Evolutionary conservation across 1,139 yeast species (phyloP), one percentile per base, ranked within the genome.

Genomic region (Nadsonia starkeyi-henricii): DNA sequence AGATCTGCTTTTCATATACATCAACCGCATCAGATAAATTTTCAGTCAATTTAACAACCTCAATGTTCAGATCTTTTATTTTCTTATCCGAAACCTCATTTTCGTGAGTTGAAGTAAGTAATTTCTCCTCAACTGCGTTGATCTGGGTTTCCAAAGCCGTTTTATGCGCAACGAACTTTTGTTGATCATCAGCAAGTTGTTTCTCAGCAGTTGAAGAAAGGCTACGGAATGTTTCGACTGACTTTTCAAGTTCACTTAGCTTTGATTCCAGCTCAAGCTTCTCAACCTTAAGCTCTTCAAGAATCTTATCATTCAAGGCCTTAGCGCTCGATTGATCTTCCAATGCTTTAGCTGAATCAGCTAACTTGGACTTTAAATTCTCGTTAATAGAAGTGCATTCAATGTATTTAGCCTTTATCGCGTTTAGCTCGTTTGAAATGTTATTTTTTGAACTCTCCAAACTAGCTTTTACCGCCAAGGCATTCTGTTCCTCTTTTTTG

Each of bases 311-410:
- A 26, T 54, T 48, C 20, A 47, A 39, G 18, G 51, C 55, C 18
- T 56, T 54, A 4, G 52, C 52, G 2, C 42, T 37, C 51, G 55
- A 57, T 18, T 57, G 49, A 36, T 55, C 58, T 20, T 58, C 59
- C 41, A 60, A 58, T 45, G 58, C 62, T 17, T 50, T 51, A 4
- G 63, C 65, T 20, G 65, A 61, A n/a, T 54, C 51, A 20, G 58
- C 61, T 13, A 60, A 57, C 51, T 64, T 63, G 18, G 55, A 55
- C n/a, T 63, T 59, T 18, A 64, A 52, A 42, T 58, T 61, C 2
- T 55, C 60, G 44, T 60, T 62, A 30, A 61, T 48, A 8, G 50
- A 51, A 33, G 62, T 65, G 2, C 55, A 52, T 26, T 62, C 63
- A 1, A 48, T 50, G 30, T 54, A 51, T n/a, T 57, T 56, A 1